Evolutionary conservation across 2,329 filamentous ascomycete species (phyloP), one percentile per base, ranked within the genome.

Genomic region (Botryotinia calthae): DNA sequence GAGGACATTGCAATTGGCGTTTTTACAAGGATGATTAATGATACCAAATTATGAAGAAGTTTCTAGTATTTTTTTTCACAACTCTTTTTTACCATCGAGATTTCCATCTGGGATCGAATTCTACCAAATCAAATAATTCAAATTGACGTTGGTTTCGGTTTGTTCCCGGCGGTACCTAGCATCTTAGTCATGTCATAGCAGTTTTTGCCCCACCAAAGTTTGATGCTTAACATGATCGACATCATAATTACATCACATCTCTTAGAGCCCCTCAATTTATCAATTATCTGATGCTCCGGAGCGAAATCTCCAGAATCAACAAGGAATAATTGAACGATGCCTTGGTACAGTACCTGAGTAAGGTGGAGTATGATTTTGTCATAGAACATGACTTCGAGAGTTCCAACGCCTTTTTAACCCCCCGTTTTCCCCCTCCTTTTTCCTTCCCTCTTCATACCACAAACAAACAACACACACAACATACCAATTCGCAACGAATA

Each of bases 1-100:
- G 59, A 62, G 59, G 59, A 62, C 59, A 62, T 58, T 68, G 59
- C 48, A 68, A 59, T 59, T 61, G 78, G 76, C 75, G 77, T 78
- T 73, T 56, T 62, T 74, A 63, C 73, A 72, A 37, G 74, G 64
- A 78, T 75, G 74, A 79, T 73, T 77, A 75, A 79, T 75, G 79
- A 79, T 80, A 80, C 78, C 79, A 79, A 28, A 67, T 71, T n/a
- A 61, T 40, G 63, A 72, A 72, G 63, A 68, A 70, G 28, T 48
- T 68, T 62, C 54, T 62, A 58, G 22, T 40, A 16, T 20, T 48
- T 64, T 65, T n/a, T 71, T 22, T 31, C 16, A 20, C 8, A 34
- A 22, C 18, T 16, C 25, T 34, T 48, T 54, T 66, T 46, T 65
- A 42, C n/a, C 16, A 66, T 66, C 44, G 28, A 28, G 22, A 25